Conservation (phyloP, 768 basidiomycete genomes). For the Lyophyllum semitale region DNA sequence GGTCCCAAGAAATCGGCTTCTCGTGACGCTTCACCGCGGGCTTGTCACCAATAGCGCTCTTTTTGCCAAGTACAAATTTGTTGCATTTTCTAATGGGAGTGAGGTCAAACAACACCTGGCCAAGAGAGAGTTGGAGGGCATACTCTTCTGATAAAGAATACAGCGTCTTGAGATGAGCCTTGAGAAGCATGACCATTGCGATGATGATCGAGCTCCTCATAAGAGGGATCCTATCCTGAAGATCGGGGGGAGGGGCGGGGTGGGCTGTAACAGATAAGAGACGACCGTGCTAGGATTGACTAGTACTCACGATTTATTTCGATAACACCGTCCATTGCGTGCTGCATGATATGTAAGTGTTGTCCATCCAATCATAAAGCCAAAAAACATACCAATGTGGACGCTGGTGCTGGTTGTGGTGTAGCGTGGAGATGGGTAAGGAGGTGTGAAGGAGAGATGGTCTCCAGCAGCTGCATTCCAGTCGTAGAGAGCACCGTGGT, state of each 20-base stretch:
- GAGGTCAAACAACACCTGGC: conserved; percentile 1
- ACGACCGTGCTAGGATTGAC: neutral
- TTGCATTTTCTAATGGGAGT: conserved; percentile 72
- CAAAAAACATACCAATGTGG: conserved; percentile 6
- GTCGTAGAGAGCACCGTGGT: conserved; percentile 75
- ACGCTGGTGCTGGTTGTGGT: conserved; percentile 12
- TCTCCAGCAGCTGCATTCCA: conserved; percentile 81
- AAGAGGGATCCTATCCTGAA: conserved; percentile 30
- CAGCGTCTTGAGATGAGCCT: conserved; percentile 78
- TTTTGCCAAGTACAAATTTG: conserved; percentile 88
- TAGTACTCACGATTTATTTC: conserved; percentile 6
- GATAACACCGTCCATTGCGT: conserved; percentile 21
- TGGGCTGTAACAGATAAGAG: conserved; percentile 3
- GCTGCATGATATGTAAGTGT: conserved; percentile 4
- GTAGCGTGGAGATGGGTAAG: conserved; percentile 57
- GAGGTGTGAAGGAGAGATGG: conserved; percentile 69
- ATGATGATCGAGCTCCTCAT: conserved; percentile 76
- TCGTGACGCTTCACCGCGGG: conserved; percentile 66
- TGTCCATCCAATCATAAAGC: neutral
- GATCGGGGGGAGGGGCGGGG: neutral
- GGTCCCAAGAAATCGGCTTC: conserved; percentile 68
- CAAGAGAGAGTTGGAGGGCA: conserved; percentile 27
- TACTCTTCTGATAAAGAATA: conserved; percentile 94
- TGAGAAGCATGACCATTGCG: conserved; percentile 85
- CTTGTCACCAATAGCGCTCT: conserved; percentile 86